Base-by-base conservation (phyloP, 371 early-diverging fungal genomes). In the Mucor sp. region DNA sequence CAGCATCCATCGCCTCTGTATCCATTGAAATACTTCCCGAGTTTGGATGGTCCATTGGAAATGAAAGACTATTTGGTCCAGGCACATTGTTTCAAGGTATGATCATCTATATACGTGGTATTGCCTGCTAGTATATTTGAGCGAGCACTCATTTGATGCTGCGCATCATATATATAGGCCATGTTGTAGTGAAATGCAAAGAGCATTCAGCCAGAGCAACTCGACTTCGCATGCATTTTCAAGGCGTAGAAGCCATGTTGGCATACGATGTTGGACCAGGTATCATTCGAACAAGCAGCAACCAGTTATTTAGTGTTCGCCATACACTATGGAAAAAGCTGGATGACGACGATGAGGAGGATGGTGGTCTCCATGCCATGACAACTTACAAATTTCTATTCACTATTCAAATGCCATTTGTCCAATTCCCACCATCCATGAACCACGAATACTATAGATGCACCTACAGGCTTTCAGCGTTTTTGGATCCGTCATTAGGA, bases 391-490 rank as follows among this genome's bases (percentile, higher is more conserved):
- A 8, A 8, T 66, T 66, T 21, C 50, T 47, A 6, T 71, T 71
- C 14, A 71, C 59, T 15, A 23, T 71, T 63, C 71, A 71, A 28
- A 43, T 71, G 44, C 71, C 71, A 21, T 43, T 66, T 55, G 35
- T 71, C 9, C 71, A 66, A 39, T 71, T 67, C 25, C 71, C 71
- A 5, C 71, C 71, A 2, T 71, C 71, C 4, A 50, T 71, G 23
- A 23, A 63, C 3, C 63, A 71, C 4, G 14, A 21, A 1, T n/a
- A 39, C 9, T 71, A 71, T 14, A 35, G 35, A 21, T 63, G 64
- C 25, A 33, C 17, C 15, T 69, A 63, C 50, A 57, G 35, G 25
- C 35, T 67, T 19, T 23, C 43, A 4, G 67, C 67, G 9, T 63
- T 21, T 19, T 19, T 63, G 6, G 64, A 63, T 11, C 57, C 56